Base-by-base conservation (phyloP, 768 basidiomycete genomes). In the Boletales sp. region DNA sequence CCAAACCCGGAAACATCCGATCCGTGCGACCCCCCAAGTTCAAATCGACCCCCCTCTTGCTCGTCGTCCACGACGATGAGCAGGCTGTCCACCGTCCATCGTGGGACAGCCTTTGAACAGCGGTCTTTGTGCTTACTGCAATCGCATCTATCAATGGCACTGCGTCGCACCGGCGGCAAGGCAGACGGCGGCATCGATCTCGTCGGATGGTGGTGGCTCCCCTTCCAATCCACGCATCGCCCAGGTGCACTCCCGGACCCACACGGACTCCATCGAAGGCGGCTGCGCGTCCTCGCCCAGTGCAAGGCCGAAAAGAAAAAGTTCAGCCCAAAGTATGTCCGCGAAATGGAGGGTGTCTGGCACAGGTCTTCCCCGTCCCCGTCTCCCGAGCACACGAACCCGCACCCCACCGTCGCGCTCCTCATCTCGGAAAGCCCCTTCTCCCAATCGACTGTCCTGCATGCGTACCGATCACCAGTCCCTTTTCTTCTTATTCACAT, bases 161-260 rank as follows among this genome's bases (percentile, higher is more conserved):
- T 94, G 5, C 74, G 70, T 41, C 81, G 83, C 44, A 83, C 94
- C 14, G 93, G 93, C 5, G 91, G 93, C n/a, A 82, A 77, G 59
- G 77, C 81, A n/a, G 94, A 95, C 64, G 91, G 93, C 5, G 94
- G 94, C 0, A 73, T 96, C 38, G 94, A 96, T 67, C 74, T 95
- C 18, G 65, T 86, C 46, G 94, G 94, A 14, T 94, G 91, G 90
- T 95, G 94, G 94, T 92, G 85, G 86, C 71, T 95, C 5, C 92
- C 88, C 25, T 41, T 56, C 33, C 44, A 33, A 1, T 7, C 14
- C 18, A 15, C 44, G 10, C 39, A 28, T 28, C 28, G 19, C 15
- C 34, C 56, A 15, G 43, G 54, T 5, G 50, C 61, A 32, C 35
- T 63, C 13, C 41, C 37, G 15, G 61, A 59, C 45, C 18, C 51